phyloP scores from a whole-genome alignment of 225 moss, liverwort and hornwort species.

The Anthoceros angustus region DNA sequence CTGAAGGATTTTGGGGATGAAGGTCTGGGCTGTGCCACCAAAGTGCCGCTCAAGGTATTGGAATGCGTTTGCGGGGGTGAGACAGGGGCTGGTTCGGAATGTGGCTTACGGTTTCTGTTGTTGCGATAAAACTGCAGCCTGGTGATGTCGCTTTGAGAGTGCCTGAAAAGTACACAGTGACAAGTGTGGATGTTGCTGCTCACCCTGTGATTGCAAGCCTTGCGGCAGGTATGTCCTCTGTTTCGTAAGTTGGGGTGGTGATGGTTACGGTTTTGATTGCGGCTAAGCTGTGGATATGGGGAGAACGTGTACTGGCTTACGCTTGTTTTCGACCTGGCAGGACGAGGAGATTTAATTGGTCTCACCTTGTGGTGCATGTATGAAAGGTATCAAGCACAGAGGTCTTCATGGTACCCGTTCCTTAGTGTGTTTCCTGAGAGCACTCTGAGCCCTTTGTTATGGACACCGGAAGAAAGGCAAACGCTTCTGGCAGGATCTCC shows the following conservation, averaged over 20 bases:
- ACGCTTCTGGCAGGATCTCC: slow-evolving; percentile 65
- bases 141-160: slow-evolving; percentile 55
- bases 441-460: slow-evolving; percentile 72
- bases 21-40: slow-evolving; percentile 28
- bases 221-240: slow-evolving; percentile 48
- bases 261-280: not conserved
- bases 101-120: not conserved
- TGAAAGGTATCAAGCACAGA: slow-evolving; percentile 57
- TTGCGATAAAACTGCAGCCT: slow-evolving; percentile 22
- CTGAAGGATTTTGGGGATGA: slow-evolving; percentile 23
- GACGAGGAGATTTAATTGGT: slow-evolving; percentile 84
- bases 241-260: not conserved
- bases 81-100: not conserved
- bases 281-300: not conserved
- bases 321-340: slow-evolving; percentile 19
- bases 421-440: slow-evolving; percentile 54
- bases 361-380: slow-evolving; percentile 96
- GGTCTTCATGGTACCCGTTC: slow-evolving; percentile 61
- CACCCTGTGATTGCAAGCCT: slow-evolving; percentile 60
- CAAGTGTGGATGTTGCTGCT: slow-evolving; percentile 63
- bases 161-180: slow-evolving; percentile 82
- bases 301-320: not conserved
- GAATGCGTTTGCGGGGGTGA: not conserved
- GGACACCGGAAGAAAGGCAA: slow-evolving; percentile 51
- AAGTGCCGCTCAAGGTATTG: slow-evolving; percentile 18